A percentile compares a stretch with the other conserved stretches of the same genome.
phyloP scores from a whole-genome alignment of 2,329 filamentous ascomycete species.

The Hortaea werneckii region DNA sequence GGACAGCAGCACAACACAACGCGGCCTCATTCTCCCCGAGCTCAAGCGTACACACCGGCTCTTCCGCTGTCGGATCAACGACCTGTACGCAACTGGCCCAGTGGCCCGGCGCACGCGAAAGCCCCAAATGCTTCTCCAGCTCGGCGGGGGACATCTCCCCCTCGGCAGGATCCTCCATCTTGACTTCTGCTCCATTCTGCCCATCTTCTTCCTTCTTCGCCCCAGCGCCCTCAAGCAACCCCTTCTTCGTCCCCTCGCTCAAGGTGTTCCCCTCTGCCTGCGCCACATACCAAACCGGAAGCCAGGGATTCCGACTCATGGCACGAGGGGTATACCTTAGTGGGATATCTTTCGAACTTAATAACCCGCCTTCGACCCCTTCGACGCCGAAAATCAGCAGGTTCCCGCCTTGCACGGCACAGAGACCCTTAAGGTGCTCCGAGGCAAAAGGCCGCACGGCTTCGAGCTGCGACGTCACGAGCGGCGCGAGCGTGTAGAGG shows the following conservation, averaged over 20 bases:
- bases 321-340: constrained; percentile 82
- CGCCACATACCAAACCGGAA: constrained; percentile 85
- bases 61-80: constrained; percentile 59
- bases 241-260: constrained; percentile 4
- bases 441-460: constrained; percentile 97
- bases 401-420: constrained; percentile 24
- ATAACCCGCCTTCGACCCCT: constrained; percentile 16
- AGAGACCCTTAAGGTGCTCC: constrained; percentile 49
- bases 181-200: constrained; percentile 1
- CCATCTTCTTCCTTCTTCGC: constrained; percentile 8
- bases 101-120: constrained; percentile 69
- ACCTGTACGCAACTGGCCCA: constrained; percentile 96
- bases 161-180: background rate
- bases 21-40: constrained; percentile 85
- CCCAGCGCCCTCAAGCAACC: background rate
- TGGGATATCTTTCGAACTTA: constrained; percentile 5
- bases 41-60: constrained; percentile 64
- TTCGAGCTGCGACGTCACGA: constrained; percentile 64
- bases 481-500: constrained; percentile 81
- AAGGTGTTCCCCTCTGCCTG: constrained; percentile 90
- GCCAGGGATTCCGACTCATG: constrained; percentile 77
- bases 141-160: constrained; percentile 1
- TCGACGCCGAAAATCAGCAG: constrained; percentile 60
- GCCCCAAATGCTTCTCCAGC: constrained; percentile 64
- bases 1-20: constrained; percentile 71